These are phyloP conservation scores for Boechera stricta DNA, from an alignment of 345 rosid species.

Conservation along the genomic window DNA sequence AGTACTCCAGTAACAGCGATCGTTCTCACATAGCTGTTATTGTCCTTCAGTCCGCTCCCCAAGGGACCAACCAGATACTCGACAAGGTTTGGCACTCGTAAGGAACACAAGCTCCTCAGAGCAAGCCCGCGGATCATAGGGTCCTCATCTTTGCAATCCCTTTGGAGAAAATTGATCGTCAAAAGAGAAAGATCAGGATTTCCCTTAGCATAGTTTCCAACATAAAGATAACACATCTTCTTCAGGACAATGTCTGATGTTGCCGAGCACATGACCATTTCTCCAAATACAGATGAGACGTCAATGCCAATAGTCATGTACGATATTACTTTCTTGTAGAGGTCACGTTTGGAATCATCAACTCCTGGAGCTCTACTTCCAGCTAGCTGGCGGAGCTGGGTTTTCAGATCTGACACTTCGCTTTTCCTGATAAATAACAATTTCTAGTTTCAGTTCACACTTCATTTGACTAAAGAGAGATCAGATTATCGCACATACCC, in stretches of 20 bases:
- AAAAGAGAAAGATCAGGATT: constrained; percentile 92
- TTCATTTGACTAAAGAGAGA: constrained; percentile 21
- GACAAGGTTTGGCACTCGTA: constrained; percentile 87
- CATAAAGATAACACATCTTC: constrained; percentile 98
- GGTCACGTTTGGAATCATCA: constrained; percentile 94
- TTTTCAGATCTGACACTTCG: constrained; percentile 90
- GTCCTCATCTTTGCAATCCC: constrained; percentile 95
- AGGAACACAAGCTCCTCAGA: constrained; percentile 84
- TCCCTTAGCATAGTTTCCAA: constrained; percentile 94
- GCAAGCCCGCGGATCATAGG: constrained; percentile 99
- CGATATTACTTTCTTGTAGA: constrained; percentile 93
- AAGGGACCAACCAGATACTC: constrained; percentile 98
- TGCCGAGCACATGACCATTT: constrained; percentile 99
- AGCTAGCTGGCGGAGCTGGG: constrained; percentile 95
- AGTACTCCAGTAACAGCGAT: constrained; percentile 91
- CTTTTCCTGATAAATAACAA: constrained; percentile 68
- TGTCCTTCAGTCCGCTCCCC: constrained; percentile 81
- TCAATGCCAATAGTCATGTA: constrained; percentile 95
- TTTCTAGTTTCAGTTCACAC: constrained; percentile 1
- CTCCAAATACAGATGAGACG: constrained; percentile 90
- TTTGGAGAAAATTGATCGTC: constrained; percentile 94
- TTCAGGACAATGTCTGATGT: constrained; percentile 97
- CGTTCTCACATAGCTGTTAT: constrained; percentile 81
- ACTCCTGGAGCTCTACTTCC: constrained; percentile 95
- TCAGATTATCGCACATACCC: constrained; percentile 16